Evolutionary conservation across 345 rosid genomes (phyloP), one percentile per base, ranked within the genome.

Genomic region (Laguncularia racemosa): DNA sequence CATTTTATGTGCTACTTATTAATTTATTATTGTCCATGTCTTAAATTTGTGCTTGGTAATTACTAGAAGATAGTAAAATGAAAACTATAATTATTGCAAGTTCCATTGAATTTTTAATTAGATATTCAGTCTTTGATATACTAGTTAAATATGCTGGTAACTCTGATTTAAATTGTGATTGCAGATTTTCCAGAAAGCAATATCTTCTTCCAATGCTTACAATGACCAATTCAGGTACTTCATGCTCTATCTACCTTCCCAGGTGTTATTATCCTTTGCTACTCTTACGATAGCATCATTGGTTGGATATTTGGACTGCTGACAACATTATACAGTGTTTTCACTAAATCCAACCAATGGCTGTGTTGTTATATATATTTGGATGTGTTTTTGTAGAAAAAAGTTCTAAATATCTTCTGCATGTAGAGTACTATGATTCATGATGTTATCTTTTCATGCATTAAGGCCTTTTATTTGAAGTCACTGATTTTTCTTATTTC

Each of bases 151-250:
- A 2, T 52, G 65, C 46, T 50, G 18, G 9, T 62, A 51, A 28
- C 17, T 57, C 64, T 14, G 28, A 33, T 33, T 33, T 44, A 62
- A 67, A 44, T 53, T 26, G 14, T 62, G 20, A 14, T 68, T 80
- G 72, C 96, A 92, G 97, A 92, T 92, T 70, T 92, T 92, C 81
- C 97, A 92, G 78, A 92, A 92, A 67, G 98, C 98, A 21, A 92
- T 92, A 56, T 92, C 97, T 21, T 83, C 98, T 28, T 92, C 98
- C 20, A 80, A 87, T 76, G 97, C 98, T 58, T 92, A 92, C 65
- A 89, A 89, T 68, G 98, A 89, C 21, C 98, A 92, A 64, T 92
- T 92, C 85, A 84, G 92, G 98, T 91, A 57, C 52, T 20, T 26
- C 44, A 48, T 67, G 20, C 19, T 55, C 26, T 43, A 12, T 55